Conservation (phyloP, 164 flowering plant genomes). For the Vitis rupestris region DNA sequence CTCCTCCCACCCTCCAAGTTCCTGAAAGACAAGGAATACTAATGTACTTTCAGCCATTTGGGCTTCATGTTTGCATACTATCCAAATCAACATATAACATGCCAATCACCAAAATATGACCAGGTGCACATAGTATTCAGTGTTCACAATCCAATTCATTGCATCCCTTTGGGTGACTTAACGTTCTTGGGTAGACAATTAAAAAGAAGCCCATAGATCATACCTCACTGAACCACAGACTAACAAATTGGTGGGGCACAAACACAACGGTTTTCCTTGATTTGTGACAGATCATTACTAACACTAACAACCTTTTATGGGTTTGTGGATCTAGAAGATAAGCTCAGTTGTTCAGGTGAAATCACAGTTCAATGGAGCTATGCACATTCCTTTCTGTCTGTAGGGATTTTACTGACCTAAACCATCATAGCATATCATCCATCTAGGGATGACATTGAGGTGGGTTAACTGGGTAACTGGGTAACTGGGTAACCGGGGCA, state of each 20-base stretch:
- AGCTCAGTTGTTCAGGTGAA: not conserved
- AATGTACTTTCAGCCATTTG: not conserved
- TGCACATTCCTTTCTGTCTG: not conserved
- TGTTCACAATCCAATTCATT: not conserved
- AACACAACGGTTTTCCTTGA: not conserved
- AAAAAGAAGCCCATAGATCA: no score
- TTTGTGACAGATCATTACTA: not conserved
- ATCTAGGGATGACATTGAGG: no score
- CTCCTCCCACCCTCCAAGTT: constrained; percentile 99
- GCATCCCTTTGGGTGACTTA: no score
- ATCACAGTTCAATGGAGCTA: not conserved
- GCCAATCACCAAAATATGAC: not conserved
- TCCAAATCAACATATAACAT: not conserved
- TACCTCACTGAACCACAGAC: not conserved
- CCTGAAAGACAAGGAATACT: constrained; percentile 40
- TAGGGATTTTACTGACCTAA: not conserved
- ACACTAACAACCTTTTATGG: not conserved
- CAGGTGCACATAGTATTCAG: not conserved
- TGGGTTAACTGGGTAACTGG: not conserved
- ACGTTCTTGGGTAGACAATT: no score
- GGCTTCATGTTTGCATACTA: not conserved
- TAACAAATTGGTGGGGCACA: not conserved
- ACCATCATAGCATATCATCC: no score
- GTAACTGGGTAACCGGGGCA: not conserved
- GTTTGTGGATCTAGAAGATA: not conserved